Evolutionary conservation across 805 yeast genomes (phyloP).

Genomic region (Peterozyma xylosa): DNA sequence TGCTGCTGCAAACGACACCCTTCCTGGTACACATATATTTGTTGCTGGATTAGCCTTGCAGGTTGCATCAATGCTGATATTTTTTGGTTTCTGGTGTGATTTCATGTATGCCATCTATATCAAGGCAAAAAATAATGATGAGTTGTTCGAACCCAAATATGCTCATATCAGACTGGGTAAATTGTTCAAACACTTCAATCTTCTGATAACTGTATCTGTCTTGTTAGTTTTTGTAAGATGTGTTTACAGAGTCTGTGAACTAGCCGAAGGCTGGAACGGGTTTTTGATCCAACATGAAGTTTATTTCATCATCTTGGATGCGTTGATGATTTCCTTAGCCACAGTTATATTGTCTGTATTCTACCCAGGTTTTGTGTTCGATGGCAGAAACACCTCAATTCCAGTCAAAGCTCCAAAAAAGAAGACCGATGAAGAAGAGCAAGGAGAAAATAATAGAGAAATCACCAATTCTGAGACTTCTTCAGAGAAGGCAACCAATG

Average conservation of each 20-base stretch:
- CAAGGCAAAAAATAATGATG: constrained; percentile 11
- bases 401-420: constrained; percentile 2
- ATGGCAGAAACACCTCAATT: constrained; percentile 18
- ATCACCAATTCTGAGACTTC: too few relatives aligned
- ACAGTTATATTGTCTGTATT: constrained; percentile 37
- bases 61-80: constrained; percentile 60
- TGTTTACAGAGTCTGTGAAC: constrained; percentile 65
- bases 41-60: constrained; percentile 76
- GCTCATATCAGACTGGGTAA: constrained; percentile 24
- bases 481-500: too few relatives aligned
- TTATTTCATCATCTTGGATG: constrained; percentile 54
- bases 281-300: constrained; percentile 52
- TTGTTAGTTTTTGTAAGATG: constrained; percentile 58
- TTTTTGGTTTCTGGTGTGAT: constrained; percentile 39
- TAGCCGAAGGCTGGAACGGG: constrained; percentile 69
- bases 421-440: neutral
- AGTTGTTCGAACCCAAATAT: constrained; percentile 26
- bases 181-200: constrained; percentile 34
- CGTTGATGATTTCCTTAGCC: constrained; percentile 51
- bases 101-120: constrained; percentile 35
- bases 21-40: constrained; percentile 58
- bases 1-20: constrained; percentile 20
- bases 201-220: constrained; percentile 38
- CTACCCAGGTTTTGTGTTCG: constrained; percentile 60
- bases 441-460: neutral